Evolutionary conservation across 2,329 filamentous ascomycete species (phyloP).

Genomic region (Alternaria panax): DNA sequence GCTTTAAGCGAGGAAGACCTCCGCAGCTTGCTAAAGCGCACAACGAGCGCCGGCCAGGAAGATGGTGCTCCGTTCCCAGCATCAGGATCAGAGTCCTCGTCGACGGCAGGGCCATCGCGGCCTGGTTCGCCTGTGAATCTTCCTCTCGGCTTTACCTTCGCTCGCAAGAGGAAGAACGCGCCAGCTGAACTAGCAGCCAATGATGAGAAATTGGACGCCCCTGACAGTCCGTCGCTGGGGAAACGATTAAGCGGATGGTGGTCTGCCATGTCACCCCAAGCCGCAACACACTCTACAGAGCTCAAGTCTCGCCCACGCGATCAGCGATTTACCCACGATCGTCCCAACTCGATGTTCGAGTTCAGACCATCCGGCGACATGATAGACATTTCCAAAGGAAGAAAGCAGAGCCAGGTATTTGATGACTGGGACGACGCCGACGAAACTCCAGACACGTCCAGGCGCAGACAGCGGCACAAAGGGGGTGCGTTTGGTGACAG

Average conservation of each 20-base stretch:
- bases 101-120: conserved; percentile 32
- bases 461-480: conserved; percentile 15
- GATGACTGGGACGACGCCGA: conserved; percentile 50
- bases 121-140: conserved; percentile 40
- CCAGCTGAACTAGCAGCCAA: conserved; percentile 18
- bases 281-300: conserved; percentile 13
- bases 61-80: conserved; percentile 24
- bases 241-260: conserved; percentile 49
- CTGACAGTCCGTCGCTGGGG: conserved; percentile 41
- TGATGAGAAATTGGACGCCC: conserved; percentile 9
- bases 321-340: conserved; percentile 29
- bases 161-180: conserved; percentile 24
- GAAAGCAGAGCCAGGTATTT: conserved; percentile 52
- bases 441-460: background rate
- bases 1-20: conserved; percentile 59
- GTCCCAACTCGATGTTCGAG: conserved; percentile 49
- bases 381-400: conserved; percentile 21
- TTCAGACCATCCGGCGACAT: conserved; percentile 39
- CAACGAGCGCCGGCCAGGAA: conserved; percentile 29
- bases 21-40: conserved; percentile 48
- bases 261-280: conserved; percentile 38
- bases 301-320: conserved; percentile 17
- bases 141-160: conserved; percentile 41
- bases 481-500: conserved; percentile 13
- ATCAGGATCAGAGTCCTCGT: conserved; percentile 42